A percentile compares a stretch with the other conserved stretches of the same genome.
phyloP scores from a whole-genome alignment of 345 rosid species.

The Eutrema heterophyllum region DNA sequence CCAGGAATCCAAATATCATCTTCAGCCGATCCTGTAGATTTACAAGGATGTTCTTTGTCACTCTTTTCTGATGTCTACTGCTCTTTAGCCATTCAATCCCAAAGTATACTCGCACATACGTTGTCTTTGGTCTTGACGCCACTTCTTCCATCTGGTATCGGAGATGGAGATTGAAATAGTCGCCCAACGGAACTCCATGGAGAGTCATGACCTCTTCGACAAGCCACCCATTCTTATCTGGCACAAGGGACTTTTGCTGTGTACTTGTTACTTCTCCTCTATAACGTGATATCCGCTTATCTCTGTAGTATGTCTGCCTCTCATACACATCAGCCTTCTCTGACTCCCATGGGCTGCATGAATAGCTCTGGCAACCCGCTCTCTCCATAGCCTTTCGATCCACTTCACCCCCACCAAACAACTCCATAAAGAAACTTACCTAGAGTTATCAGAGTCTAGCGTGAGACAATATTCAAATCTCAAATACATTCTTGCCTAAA shows the following conservation, averaged over 20 bases:
- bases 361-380: conserved; percentile 80
- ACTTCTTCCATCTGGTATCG: conserved; percentile 75
- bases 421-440: conserved; percentile 67
- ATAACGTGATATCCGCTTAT: conserved; percentile 67
- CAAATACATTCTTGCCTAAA: background rate
- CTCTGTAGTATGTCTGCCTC: conserved; percentile 84
- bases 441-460: conserved; percentile 29
- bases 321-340: conserved; percentile 72
- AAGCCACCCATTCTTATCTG: conserved; percentile 72
- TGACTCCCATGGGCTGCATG: conserved; percentile 84
- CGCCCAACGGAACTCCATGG: conserved; percentile 90
- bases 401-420: conserved; percentile 77
- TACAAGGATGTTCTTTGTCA: conserved; percentile 60
- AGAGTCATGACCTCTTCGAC: conserved; percentile 92
- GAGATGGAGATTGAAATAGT: conserved; percentile 81
- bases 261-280: conserved; percentile 94
- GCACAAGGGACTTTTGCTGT: conserved; percentile 67
- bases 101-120: conserved; percentile 51
- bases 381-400: conserved; percentile 83
- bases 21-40: conserved; percentile 70
- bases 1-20: conserved; percentile 53
- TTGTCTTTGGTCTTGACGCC: conserved; percentile 50
- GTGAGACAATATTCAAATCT: background rate
- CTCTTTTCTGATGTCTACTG: conserved; percentile 70
- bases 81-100: conserved; percentile 97